Evolutionary conservation across 352 stramenopile genomes (phyloP).

Genomic region (Saprolegnia diclina): DNA sequence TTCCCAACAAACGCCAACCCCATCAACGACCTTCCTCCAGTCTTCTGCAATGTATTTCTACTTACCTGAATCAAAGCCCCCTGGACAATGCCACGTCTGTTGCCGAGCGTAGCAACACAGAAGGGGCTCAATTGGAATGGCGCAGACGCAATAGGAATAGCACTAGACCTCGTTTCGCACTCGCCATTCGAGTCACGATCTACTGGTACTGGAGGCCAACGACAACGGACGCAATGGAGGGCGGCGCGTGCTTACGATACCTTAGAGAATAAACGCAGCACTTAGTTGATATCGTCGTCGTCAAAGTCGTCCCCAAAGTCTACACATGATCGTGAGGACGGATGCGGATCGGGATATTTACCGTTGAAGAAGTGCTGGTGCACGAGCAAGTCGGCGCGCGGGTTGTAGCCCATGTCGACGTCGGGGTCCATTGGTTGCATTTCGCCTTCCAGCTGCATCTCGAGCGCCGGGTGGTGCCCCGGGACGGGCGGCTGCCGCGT

Average conservation of each 20-base stretch:
- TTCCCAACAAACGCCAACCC: no score
- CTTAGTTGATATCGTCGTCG: constrained; percentile 4
- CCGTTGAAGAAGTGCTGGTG: constrained; percentile 15
- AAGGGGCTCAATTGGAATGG: no score
- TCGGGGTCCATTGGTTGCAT: constrained; percentile 9
- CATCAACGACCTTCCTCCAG: no score
- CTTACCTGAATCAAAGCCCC: no score
- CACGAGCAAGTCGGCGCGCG: background rate
- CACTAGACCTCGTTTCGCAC: no score
- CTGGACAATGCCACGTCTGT: no score
- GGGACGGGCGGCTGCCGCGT: background rate
- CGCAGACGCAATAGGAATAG: no score
- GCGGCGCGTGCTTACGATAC: no score
- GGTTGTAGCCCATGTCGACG: constrained; percentile 1
- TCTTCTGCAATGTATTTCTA: background rate
- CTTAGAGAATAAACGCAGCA: background rate
- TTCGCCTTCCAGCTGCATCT: constrained; percentile 7
- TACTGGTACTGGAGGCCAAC: no score
- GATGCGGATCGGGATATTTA: background rate
- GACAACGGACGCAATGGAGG: no score
- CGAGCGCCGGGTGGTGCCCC: background rate
- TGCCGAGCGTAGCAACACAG: no score
- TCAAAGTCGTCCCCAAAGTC: constrained; percentile 18
- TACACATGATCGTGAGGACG: background rate
- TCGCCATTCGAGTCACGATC: no score